Base-by-base conservation (phyloP, 768 basidiomycete genomes). In the Nevesoporus exiguus region DNA sequence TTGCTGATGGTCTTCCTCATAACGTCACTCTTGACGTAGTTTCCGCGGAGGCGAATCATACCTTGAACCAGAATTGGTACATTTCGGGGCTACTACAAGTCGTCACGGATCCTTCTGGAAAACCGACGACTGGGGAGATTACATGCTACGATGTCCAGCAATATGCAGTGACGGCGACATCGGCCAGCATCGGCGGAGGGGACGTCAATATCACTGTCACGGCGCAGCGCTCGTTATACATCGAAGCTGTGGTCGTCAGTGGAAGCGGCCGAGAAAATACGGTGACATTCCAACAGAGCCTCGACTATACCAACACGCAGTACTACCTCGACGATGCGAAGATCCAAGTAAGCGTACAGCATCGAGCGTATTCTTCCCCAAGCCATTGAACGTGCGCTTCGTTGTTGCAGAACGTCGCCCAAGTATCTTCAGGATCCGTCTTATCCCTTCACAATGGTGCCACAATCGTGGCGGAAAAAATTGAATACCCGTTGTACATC, bases 21-120 rank as follows among this genome's bases (percentile, higher is more conserved):
- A 83, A 74, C 43, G 78, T 92, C 63, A 80, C 83, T 49, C 74
- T 93, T 40, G 84, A 93, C 62, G 84, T 92, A 40, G 80, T 76
- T 21, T 89, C 89, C 5, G 83, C 84, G 17, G 85, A 92, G 66
- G 60, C 66, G 7, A 76, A 85, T 61, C 86, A 85, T 54, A 70
- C 75, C n/a, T 81, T 86, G 61, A 78, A 85, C 47, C 76, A 80
- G 56, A 90, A 90, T 63, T 92, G 90, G 90, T 88, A 81, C 63
- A 81, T 90, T 25, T 88, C 87, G 4, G 90, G 78, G 11, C 64
- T 74, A 36, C 67, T 92, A 7, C 88, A 91, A 65, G 83, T 88
- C 44, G 68, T 85, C 55, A 83, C 81, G 1, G 86, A 89, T 63
- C 67, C 80, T 8, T 87, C 88, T 29, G 69, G 74, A 1, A 72